Conservation (phyloP, 306 rosid genomes). For the Prunus campanulata region DNA sequence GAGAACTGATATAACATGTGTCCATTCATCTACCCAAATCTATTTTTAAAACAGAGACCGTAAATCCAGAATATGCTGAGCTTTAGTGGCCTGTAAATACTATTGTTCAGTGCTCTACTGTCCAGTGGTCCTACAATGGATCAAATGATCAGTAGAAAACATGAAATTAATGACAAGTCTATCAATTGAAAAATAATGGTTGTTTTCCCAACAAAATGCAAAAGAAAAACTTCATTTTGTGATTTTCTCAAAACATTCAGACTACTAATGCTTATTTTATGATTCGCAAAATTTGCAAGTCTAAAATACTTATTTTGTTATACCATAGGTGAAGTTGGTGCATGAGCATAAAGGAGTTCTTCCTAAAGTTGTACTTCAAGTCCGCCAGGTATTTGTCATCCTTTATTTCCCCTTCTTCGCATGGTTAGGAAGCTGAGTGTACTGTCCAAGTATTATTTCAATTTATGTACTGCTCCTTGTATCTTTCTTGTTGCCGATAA, state of each 20-base stretch:
- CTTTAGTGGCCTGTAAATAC: too few species aligned
- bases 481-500: neutral
- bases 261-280: neutral
- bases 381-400: conserved; percentile 52
- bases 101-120: neutral
- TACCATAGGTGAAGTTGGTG: conserved; percentile 62
- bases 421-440: neutral
- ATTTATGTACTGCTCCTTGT: neutral
- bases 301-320: conserved; percentile 14
- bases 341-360: conserved; percentile 76
- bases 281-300: conserved; percentile 2
- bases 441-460: neutral
- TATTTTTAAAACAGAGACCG: too few species aligned
- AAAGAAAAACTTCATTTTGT: neutral
- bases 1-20: too few species aligned
- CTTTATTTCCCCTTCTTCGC: neutral
- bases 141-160: neutral
- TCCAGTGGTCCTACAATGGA: neutral
- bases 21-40: too few species aligned
- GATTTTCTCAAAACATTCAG: neutral
- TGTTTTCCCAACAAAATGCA: neutral
- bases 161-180: neutral
- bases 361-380: conserved; percentile 71
- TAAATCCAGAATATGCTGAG: too few species aligned
- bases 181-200: neutral